Percentiles rank a stretch among this genome's conserved stretches.
These are phyloP conservation scores for Talaromyces islandicus DNA, from an alignment of 2,329 filamentous ascomycete genomes.

Conservation along the genomic window DNA sequence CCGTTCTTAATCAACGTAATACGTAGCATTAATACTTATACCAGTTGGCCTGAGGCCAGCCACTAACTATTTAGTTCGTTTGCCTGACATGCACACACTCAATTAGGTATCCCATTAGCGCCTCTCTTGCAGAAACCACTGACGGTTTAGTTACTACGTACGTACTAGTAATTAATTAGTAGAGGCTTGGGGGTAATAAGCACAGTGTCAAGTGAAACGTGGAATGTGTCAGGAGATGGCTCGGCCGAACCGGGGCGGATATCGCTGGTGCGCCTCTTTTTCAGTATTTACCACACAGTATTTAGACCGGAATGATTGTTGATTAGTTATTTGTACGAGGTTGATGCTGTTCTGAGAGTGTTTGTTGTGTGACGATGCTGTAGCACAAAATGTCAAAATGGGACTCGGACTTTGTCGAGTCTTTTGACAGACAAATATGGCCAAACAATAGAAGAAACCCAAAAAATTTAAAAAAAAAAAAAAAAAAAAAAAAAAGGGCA, in stretches of 20 bases:
- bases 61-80: not conserved
- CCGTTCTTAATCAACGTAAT: no score
- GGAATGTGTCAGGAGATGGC: slow-evolving; percentile 2
- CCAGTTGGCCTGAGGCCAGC: no score
- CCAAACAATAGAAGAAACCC: not conserved
- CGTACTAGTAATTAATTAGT: no score
- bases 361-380: not conserved
- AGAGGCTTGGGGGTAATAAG: not conserved
- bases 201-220: slow-evolving; percentile 5
- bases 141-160: no score
- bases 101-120: no score
- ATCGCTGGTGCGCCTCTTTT: not conserved
- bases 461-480: not conserved
- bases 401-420: not conserved
- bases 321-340: no score
- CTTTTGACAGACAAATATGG: not conserved
- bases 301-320: no score
- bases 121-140: no score
- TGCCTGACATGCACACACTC: no score
- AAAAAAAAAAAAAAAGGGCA: not conserved
- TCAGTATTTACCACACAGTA: not conserved
- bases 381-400: not conserved
- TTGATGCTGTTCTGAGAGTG: not conserved
- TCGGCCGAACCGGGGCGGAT: not conserved
- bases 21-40: not conserved